Percentiles rank a stretch among this genome's conserved stretches.
Conservation (phyloP, 768 basidiomycete species). For the Termitomyces sp. region DNA sequence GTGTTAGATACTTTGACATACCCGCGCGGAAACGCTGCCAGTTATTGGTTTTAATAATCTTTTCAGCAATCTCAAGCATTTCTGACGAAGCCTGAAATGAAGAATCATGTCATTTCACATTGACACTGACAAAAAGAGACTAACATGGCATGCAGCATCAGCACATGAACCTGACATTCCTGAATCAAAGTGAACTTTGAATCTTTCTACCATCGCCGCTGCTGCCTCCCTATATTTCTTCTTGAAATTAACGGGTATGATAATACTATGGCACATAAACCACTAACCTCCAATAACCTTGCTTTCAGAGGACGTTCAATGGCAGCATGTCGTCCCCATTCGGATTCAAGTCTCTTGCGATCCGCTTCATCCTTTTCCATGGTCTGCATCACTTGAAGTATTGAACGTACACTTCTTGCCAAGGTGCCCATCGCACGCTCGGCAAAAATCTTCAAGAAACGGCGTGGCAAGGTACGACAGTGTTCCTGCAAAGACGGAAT, state of each 20-base stretch:
- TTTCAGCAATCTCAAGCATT: background rate
- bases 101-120: background rate
- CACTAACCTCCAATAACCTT: background rate
- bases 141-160: background rate
- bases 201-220: background rate
- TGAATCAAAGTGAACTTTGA: background rate
- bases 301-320: background rate
- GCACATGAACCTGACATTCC: background rate
- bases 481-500: constrained; percentile 1
- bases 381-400: background rate
- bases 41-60: background rate
- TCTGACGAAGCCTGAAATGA: background rate
- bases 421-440: background rate
- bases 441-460: background rate
- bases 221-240: background rate
- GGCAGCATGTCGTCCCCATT: background rate
- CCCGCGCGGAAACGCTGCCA: constrained; percentile 6
- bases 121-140: background rate
- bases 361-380: constrained; percentile 2
- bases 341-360: background rate
- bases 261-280: background rate
- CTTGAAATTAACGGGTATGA: background rate
- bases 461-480: background rate
- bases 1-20: background rate
- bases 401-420: background rate